Evolutionary conservation across 2,329 filamentous ascomycete species (phyloP).

Genomic region (Byssothecium circinans): DNA sequence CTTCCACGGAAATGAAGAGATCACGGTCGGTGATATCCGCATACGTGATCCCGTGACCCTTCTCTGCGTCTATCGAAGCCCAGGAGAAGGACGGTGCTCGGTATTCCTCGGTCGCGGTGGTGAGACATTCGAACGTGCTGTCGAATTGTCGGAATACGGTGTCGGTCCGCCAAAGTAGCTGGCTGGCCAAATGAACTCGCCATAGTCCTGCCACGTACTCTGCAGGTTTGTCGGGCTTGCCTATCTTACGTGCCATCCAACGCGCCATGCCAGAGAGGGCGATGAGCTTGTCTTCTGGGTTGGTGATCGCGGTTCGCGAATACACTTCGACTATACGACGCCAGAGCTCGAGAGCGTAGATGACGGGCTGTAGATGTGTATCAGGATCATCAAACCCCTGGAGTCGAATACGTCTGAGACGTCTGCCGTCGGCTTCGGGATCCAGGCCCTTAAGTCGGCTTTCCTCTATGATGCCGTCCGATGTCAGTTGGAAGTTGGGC

Average conservation of each 20-base stretch:
- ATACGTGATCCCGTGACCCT: constrained; percentile 13
- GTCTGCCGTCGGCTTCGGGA: neutral
- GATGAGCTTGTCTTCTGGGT: constrained; percentile 15
- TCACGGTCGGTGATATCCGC: constrained; percentile 12
- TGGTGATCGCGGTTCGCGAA: constrained; percentile 12
- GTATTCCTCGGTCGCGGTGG: neutral
- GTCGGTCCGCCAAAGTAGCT: constrained; percentile 18
- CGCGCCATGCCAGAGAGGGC: constrained; percentile 18
- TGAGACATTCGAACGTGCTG: constrained; percentile 1
- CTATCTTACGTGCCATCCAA: constrained; percentile 4
- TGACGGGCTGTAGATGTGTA: constrained; percentile 1
- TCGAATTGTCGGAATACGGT: constrained; percentile 2
- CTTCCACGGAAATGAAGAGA: constrained; percentile 10
- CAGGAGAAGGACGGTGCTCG: constrained; percentile 18
- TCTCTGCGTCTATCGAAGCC: constrained; percentile 11
- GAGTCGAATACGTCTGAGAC: neutral
- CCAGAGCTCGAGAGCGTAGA: constrained; percentile 11
- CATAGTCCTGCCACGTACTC: constrained; percentile 19
- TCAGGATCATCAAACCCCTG: constrained; percentile 4
- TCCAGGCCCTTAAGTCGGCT: constrained; percentile 8
- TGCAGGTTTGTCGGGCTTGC: neutral
- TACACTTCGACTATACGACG: constrained; percentile 17
- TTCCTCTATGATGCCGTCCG: constrained; percentile 2
- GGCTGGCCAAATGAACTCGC: constrained; percentile 13
- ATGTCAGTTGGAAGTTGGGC: constrained; percentile 2